A percentile compares a stretch with the other conserved stretches of the same genome.
Evolutionary conservation across 169 alveolate species (phyloP).

Genomic region (Babesia microti): DNA sequence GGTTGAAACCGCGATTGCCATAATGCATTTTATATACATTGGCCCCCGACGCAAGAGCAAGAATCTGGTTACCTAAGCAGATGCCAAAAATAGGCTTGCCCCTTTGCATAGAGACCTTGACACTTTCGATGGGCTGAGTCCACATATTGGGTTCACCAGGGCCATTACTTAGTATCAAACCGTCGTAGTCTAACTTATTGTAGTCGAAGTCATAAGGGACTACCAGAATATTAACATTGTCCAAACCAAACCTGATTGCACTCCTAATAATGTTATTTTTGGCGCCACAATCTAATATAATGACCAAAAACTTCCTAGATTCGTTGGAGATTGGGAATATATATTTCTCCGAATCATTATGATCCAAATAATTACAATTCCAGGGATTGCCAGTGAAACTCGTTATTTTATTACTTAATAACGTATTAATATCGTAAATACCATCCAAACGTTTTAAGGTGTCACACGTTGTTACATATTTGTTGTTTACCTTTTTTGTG

Average conservation of each 20-base stretch:
- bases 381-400: no score
- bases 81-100: slow-evolving; percentile 69
- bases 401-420: no score
- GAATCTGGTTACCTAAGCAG: slow-evolving; percentile 72
- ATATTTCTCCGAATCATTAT: no score
- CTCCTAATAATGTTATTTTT: slow-evolving; percentile 68
- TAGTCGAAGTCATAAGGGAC: slow-evolving; percentile 63
- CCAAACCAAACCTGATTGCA: slow-evolving; percentile 21
- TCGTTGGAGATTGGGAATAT: no score
- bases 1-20: slow-evolving; percentile 77
- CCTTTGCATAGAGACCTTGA: slow-evolving; percentile 47
- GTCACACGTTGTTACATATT: no score
- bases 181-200: slow-evolving; percentile 63
- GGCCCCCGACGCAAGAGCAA: slow-evolving; percentile 76
- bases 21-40: slow-evolving; percentile 67
- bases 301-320: no score
- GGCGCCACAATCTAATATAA: slow-evolving; percentile 73
- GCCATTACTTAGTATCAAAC: slow-evolving; percentile 71
- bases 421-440: no score
- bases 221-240: slow-evolving; percentile 36
- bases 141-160: slow-evolving; percentile 74
- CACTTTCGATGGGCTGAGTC: slow-evolving; percentile 41
- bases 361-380: no score
- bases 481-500: no score
- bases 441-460: no score